Percentiles rank a stretch among this genome's conserved stretches.
Conservation (phyloP, 345 rosid genomes). For the Eucalyptus marginata region DNA sequence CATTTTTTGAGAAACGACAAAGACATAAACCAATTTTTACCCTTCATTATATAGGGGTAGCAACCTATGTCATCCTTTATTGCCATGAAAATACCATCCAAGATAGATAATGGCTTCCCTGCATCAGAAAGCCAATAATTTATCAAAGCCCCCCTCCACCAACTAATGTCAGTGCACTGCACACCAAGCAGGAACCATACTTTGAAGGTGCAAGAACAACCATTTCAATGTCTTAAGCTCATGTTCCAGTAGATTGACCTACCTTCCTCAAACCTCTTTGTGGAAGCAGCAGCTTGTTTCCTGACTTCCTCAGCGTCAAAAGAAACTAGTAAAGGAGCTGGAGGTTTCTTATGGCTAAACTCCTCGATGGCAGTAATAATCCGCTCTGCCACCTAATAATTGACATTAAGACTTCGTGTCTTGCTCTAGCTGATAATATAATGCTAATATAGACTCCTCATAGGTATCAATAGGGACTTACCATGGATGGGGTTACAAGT, state of each 20-base stretch:
- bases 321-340: slow-evolving; percentile 47
- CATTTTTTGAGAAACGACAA: not conserved
- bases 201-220: not conserved
- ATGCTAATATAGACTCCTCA: not conserved
- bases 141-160: not conserved
- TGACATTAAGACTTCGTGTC: not conserved
- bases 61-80: slow-evolving; percentile 88
- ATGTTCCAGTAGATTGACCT: not conserved
- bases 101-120: slow-evolving; percentile 68
- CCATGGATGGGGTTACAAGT: slow-evolving; percentile 58
- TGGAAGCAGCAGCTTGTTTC: slow-evolving; percentile 77
- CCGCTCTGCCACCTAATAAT: slow-evolving; percentile 52
- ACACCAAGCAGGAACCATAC: not conserved
- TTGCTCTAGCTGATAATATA: not conserved
- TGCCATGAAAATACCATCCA: slow-evolving; percentile 83
- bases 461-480: slow-evolving; percentile 8
- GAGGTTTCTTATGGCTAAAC: slow-evolving; percentile 40
- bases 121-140: slow-evolving; percentile 8
- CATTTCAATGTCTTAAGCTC: not conserved
- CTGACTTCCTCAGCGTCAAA: slow-evolving; percentile 51
- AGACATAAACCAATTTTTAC: slow-evolving; percentile 6
- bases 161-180: not conserved
- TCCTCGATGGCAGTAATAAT: slow-evolving; percentile 46
- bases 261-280: slow-evolving; percentile 78
- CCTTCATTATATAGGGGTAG: slow-evolving; percentile 61